Evolutionary conservation across 129 eudicot species (phyloP).

Genomic region (Flaveria sonorensis): DNA sequence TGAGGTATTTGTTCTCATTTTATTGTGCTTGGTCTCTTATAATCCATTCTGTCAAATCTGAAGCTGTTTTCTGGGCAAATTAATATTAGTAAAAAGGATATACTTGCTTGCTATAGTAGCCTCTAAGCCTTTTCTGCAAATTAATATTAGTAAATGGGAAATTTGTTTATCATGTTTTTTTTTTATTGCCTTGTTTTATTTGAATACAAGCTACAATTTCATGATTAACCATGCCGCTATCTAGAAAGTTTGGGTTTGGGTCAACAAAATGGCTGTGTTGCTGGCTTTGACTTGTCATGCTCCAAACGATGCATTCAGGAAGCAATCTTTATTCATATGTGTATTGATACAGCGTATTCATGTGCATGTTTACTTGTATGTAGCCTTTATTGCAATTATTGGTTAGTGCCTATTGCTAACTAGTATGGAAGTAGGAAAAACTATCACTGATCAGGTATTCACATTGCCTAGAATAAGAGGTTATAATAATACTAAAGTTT

Average conservation of each 20-base stretch:
- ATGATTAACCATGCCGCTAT: not conserved
- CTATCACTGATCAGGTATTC: not conserved
- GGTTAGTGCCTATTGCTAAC: not conserved
- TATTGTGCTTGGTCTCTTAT: too few relatives aligned
- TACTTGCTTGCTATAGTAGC: too few relatives aligned
- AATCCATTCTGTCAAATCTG: not conserved
- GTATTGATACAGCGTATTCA: too few relatives aligned
- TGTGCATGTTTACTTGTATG: too few relatives aligned
- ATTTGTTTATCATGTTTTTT: not conserved
- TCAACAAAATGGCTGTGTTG: not conserved
- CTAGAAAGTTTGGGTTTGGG: not conserved
- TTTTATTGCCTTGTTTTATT: not conserved
- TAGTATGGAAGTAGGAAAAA: not conserved
- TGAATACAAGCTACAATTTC: not conserved
- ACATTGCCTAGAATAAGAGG: not conserved
- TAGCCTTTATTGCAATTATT: too few relatives aligned
- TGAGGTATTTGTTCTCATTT: slow-evolving; percentile 54
- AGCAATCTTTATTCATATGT: too few relatives aligned
- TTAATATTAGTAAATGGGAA: not conserved
- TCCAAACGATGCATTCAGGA: too few relatives aligned
- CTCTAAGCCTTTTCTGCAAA: not conserved
- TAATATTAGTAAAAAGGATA: not conserved
- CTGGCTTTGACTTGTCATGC: too few relatives aligned
- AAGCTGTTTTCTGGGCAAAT: not conserved
- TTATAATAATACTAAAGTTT: too few relatives aligned